Evolutionary conservation across 2,329 filamentous ascomycete species (phyloP).

Genomic region (Eurotiales sp.): DNA sequence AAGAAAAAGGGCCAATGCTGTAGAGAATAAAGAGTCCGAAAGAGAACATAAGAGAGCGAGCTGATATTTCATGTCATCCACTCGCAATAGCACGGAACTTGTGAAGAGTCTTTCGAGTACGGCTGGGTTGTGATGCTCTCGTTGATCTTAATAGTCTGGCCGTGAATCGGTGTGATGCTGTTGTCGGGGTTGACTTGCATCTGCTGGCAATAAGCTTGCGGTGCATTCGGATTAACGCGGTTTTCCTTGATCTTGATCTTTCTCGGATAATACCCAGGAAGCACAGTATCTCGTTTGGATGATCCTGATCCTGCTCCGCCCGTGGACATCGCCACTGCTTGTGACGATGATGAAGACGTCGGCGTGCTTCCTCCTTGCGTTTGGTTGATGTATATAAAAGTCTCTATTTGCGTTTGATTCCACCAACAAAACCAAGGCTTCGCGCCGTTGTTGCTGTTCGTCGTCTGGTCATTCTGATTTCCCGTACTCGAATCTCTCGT

Average conservation of each 20-base stretch:
- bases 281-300: slow-evolving; percentile 13
- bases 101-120: not conserved
- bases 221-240: slow-evolving; percentile 42
- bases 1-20: too few species aligned
- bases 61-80: slow-evolving; percentile 10
- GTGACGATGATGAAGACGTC: slow-evolving; percentile 8
- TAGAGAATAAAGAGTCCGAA: too few species aligned
- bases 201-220: slow-evolving; percentile 60
- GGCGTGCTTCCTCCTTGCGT: slow-evolving; percentile 39
- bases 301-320: slow-evolving; percentile 17
- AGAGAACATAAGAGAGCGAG: not conserved
- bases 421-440: slow-evolving; percentile 67
- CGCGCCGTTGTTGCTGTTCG: slow-evolving; percentile 42
- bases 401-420: slow-evolving; percentile 64
- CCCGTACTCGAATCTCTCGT: slow-evolving; percentile 11
- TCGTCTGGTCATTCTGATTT: not conserved
- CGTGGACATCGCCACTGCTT: slow-evolving; percentile 7
- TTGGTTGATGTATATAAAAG: slow-evolving; percentile 62
- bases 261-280: slow-evolving; percentile 45
- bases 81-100: slow-evolving; percentile 13
- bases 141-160: slow-evolving; percentile 29
- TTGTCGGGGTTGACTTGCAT: slow-evolving; percentile 58
- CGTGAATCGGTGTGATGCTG: slow-evolving; percentile 29
- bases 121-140: slow-evolving; percentile 26
- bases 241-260: slow-evolving; percentile 65